phyloP scores from a whole-genome alignment of 306 rosid species.

The Vachellia collinsii region DNA sequence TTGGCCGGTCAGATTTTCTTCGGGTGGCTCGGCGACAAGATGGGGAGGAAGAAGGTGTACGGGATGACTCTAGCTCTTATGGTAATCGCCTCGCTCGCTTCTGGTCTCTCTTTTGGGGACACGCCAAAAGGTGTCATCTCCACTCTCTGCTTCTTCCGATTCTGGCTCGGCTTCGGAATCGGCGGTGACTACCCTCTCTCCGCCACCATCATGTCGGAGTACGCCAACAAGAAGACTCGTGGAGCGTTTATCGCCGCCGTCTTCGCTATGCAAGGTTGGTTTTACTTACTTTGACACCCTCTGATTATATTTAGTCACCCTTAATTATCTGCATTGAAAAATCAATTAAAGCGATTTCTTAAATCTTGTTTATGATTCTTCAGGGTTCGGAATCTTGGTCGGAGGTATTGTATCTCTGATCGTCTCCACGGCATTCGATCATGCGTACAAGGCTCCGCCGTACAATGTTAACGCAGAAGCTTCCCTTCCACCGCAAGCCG shows the following conservation, averaged over 20 bases:
- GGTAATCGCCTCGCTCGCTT: constrained; percentile 44
- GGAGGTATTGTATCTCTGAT: constrained; percentile 46
- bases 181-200: constrained; percentile 61
- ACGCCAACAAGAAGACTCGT: constrained; percentile 47
- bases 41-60: constrained; percentile 51
- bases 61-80: constrained; percentile 54
- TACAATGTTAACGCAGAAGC: constrained; percentile 7
- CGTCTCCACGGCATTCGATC: constrained; percentile 20
- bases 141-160: constrained; percentile 56
- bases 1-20: constrained; percentile 43
- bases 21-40: constrained; percentile 55
- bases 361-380: not conserved
- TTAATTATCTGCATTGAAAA: too few species aligned
- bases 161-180: constrained; percentile 59
- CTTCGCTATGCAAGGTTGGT: constrained; percentile 56
- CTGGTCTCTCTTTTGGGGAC: constrained; percentile 50
- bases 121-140: constrained; percentile 39
- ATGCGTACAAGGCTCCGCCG: not conserved
- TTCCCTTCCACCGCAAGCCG: constrained; percentile 39
- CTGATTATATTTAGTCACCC: too few species aligned
- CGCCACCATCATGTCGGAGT: constrained; percentile 59
- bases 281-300: not conserved
- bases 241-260: constrained; percentile 50
- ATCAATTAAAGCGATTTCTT: not conserved
- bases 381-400: constrained; percentile 44